These are phyloP conservation scores for Paramecium bursaria DNA, from an alignment of 73 alveolate species.

Conservation along the genomic window DNA sequence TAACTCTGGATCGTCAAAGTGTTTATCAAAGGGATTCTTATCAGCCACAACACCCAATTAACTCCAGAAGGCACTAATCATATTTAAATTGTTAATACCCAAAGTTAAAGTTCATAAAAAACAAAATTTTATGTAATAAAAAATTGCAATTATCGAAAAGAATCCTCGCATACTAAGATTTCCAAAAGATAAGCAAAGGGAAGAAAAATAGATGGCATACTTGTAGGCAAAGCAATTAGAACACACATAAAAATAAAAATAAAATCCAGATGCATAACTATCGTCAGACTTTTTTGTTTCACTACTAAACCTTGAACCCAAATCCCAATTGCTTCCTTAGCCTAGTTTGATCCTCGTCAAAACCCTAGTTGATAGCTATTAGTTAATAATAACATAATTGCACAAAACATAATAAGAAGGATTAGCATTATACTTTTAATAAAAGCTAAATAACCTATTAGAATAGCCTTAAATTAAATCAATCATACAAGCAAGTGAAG, in stretches of 20 bases:
- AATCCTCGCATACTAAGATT: neutral
- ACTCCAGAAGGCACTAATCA: conserved; percentile 41
- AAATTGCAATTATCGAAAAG: neutral
- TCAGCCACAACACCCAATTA: conserved; percentile 26
- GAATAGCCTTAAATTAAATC: neutral
- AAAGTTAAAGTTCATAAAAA: neutral
- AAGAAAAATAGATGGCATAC: neutral
- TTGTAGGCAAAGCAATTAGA: neutral
- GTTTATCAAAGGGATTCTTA: conserved; percentile 36
- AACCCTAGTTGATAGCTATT: neutral
- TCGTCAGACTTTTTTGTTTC: neutral
- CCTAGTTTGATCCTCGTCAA: neutral
- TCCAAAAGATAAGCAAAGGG: neutral
- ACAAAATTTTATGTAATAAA: neutral
- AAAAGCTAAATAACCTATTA: neutral
- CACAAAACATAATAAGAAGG: neutral
- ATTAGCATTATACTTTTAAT: too few species aligned
- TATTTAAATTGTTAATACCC: too few species aligned
- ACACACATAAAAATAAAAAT: neutral
- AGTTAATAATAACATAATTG: neutral
- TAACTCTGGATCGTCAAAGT: conserved; percentile 14
- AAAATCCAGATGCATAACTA: neutral
- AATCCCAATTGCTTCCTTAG: neutral
- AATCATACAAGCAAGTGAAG: neutral
- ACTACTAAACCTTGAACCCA: neutral